phyloP scores from a whole-genome alignment of 2,329 filamentous ascomycete genomes.

The Colletotrichum falcatum region DNA sequence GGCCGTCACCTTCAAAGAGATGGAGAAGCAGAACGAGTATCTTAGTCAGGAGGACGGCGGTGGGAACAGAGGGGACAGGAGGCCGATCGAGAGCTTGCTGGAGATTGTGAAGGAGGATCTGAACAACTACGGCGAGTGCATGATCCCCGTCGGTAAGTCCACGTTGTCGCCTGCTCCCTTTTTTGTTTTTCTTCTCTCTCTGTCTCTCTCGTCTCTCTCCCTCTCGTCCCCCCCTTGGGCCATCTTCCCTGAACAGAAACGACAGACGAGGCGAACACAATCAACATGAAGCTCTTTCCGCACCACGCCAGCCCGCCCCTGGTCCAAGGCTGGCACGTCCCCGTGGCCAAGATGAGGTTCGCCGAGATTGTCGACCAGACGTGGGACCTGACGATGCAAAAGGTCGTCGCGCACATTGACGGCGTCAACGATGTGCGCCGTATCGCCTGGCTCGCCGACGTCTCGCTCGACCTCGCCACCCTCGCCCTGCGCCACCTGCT shows the following conservation, averaged over 20 bases:
- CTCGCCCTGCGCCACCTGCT: constrained; percentile 89
- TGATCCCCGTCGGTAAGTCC: constrained; percentile 89
- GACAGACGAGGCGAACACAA: constrained; percentile 88
- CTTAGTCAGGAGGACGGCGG: constrained; percentile 71
- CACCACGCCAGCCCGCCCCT: constrained; percentile 80
- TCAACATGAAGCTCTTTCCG: constrained; percentile 96
- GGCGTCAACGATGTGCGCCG: constrained; percentile 90
- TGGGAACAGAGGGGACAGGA: constrained; percentile 50
- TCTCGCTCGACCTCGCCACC: constrained; percentile 87
- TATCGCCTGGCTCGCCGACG: constrained; percentile 86
- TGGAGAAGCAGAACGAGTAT: constrained; percentile 93
- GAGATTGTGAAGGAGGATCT: constrained; percentile 86
- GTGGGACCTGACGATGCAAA: constrained; percentile 81
- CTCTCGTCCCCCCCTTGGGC: not conserved
- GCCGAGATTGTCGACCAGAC: constrained; percentile 72
- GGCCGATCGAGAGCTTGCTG: constrained; percentile 85
- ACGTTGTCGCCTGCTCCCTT: not conserved
- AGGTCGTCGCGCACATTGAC: constrained; percentile 88
- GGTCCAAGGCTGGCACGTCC: constrained; percentile 91
- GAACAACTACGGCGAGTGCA: constrained; percentile 97
- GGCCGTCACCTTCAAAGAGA: constrained; percentile 84
- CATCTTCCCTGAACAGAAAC: constrained; percentile 33
- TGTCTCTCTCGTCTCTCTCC: too few species aligned
- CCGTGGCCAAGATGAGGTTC: constrained; percentile 78
- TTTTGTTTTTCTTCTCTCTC: too few species aligned